Base-by-base conservation (phyloP, 352 stramenopile species). In the Pythium rhizo-oryzae region DNA sequence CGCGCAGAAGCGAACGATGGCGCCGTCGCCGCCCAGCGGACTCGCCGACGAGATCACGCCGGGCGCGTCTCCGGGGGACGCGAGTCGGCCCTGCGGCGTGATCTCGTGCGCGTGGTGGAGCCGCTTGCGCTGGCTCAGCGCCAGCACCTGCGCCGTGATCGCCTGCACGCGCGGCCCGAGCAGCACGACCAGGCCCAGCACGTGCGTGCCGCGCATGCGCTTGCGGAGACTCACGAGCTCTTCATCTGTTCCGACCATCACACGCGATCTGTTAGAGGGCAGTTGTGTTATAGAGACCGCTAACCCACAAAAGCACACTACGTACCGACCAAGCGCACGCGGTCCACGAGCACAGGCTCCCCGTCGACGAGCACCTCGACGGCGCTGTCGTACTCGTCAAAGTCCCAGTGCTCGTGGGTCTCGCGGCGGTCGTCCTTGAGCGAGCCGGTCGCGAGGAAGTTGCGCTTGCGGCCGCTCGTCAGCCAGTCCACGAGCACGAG, bases 401-500 rank as follows among this genome's bases (percentile, higher is more conserved):
- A 92, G 37, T 91, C 81, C 86, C 86, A 94, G 59, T 94, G 81
- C 66, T 94, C 86, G 23, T 90, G 69, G 16, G 76, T 87, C 69
- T 94, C 86, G 4, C 61, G 82, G 53, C 86, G 84, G 23, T 85
- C 82, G 59, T 88, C 76, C 39, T 76, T 76, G 44, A 89, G 72
- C 7, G 79, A 84, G 33, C 79, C 80, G 2, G 81, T 87, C 30
- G 86, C 73, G 63, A 90, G 67, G 49, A 88, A 94, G 60, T 88
- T 94, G 66, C 86, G 86, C 71, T 92, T 92, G 18, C 87, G 78
- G n/a, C 87, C 87, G 39, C 87, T 94, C 21, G 86, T 96, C 35
- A 96, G 67, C 87, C 87, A 96, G 72, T 96, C 87, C 46, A 94
- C 78, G 28, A 94, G 86, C 61, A 96, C 85, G 18, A 96, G 66